A percentile compares a stretch with the other conserved stretches of the same genome.
Evolutionary conservation across 2,329 filamentous ascomycete species (phyloP).

Genomic region (Helotiales sp.): DNA sequence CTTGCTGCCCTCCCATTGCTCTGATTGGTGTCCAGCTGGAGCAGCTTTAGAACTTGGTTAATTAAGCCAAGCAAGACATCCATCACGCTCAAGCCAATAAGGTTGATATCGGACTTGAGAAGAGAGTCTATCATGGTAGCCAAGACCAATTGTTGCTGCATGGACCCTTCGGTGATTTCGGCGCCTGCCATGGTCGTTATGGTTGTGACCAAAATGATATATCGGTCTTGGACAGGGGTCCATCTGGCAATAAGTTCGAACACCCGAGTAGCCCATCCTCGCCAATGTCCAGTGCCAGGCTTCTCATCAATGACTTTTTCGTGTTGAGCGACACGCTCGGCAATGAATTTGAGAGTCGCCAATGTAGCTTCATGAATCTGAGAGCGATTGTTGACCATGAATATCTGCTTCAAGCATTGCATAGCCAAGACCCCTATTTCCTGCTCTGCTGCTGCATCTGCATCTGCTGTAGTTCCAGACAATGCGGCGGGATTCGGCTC

Average conservation of each 20-base stretch:
- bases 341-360: conserved; percentile 74
- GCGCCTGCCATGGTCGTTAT: conserved; percentile 74
- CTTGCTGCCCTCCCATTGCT: conserved; percentile 20
- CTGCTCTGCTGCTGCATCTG: conserved; percentile 86
- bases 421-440: conserved; percentile 83
- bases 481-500: conserved; percentile 70
- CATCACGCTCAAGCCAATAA: conserved; percentile 96
- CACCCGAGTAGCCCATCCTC: conserved; percentile 79
- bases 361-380: conserved; percentile 79
- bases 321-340: conserved; percentile 54
- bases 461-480: conserved; percentile 80
- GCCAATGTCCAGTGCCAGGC: conserved; percentile 44
- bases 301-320: conserved; percentile 51
- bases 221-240: conserved; percentile 93
- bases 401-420: conserved; percentile 84
- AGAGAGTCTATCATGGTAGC: conserved; percentile 79
- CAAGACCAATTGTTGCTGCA: conserved; percentile 74
- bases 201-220: conserved; percentile 80
- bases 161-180: conserved; percentile 66
- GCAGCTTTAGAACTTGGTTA: conserved; percentile 75
- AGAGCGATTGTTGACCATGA: conserved; percentile 75
- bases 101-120: conserved; percentile 83
- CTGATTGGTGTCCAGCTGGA: conserved; percentile 58
- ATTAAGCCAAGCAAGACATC: conserved; percentile 86
- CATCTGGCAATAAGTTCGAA: conserved; percentile 80